Percentiles rank a stretch among this genome's conserved stretches.
Conservation (phyloP, 257 asterid genomes). For the Verbena officinalis region DNA sequence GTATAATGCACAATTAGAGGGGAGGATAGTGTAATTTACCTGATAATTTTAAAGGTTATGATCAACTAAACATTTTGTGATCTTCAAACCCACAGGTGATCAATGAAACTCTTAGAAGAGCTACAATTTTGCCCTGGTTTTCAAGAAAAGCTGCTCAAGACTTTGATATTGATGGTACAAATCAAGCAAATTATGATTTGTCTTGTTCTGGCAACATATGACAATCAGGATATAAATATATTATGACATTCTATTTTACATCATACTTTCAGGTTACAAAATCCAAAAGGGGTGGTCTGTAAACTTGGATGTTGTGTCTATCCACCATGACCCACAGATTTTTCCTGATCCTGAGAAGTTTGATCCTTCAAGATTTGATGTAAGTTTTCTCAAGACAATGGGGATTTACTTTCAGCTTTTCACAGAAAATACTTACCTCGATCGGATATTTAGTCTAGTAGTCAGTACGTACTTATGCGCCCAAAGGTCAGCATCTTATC, state of each 20-base stretch:
- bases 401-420: too few species aligned
- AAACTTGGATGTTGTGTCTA: conserved; percentile 83
- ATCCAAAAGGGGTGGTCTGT: conserved; percentile 79
- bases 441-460: too few species aligned
- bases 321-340: conserved; percentile 72
- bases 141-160: conserved; percentile 93
- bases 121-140: conserved; percentile 85
- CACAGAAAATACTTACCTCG: too few species aligned
- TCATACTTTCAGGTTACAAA: conserved; percentile 50
- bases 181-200: conserved; percentile 8
- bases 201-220: too few species aligned
- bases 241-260: conserved; percentile 24
- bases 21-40: too few species aligned
- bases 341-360: conserved; percentile 70
- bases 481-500: too few species aligned
- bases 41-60: neutral
- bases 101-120: conserved; percentile 79
- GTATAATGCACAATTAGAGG: too few species aligned
- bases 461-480: too few species aligned
- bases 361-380: conserved; percentile 78
- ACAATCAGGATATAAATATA: too few species aligned
- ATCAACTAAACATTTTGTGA: conserved; percentile 5
- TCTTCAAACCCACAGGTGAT: conserved; percentile 51
- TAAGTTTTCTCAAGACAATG: conserved; percentile 37
- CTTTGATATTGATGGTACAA: conserved; percentile 74